phyloP scores from a whole-genome alignment of 805 yeast genomes.

The Starmerella apicola region DNA sequence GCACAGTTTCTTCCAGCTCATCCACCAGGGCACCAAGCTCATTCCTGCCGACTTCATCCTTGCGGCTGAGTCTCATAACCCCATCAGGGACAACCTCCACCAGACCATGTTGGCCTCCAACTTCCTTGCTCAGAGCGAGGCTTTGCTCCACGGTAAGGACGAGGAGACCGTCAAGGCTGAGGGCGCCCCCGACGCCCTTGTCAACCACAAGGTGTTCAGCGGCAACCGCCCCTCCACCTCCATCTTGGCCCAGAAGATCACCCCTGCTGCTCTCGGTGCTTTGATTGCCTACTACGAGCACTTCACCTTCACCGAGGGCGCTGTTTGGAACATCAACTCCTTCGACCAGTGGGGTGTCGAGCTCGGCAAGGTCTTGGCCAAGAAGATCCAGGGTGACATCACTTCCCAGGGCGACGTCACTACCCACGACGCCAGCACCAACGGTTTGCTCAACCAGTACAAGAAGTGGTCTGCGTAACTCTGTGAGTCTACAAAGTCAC shows the following conservation, averaged over 20 bases:
- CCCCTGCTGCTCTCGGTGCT: constrained; percentile 93
- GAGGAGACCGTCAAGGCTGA: constrained; percentile 66
- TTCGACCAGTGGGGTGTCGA: constrained; percentile 99
- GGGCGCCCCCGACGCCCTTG: constrained; percentile 73
- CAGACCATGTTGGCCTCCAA: constrained; percentile 98
- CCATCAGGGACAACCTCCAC: constrained; percentile 84
- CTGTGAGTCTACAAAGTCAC: too few species aligned
- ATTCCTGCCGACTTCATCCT: constrained; percentile 94
- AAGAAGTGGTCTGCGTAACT: constrained; percentile 58
- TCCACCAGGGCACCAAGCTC: constrained; percentile 96
- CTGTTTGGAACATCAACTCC: constrained; percentile 98
- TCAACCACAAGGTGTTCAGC: constrained; percentile 91
- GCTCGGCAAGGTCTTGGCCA: constrained; percentile 94
- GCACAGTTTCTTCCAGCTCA: constrained; percentile 98
- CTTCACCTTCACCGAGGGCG: constrained; percentile 95
- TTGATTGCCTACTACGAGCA: constrained; percentile 97
- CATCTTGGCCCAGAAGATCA: constrained; percentile 85
- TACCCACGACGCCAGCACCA: constrained; percentile 82
- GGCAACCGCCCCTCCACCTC: constrained; percentile 99
- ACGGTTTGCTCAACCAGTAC: constrained; percentile 88
- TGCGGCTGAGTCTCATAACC: constrained; percentile 97
- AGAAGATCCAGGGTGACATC: constrained; percentile 84
- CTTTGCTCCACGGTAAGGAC: constrained; percentile 91
- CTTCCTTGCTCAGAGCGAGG: constrained; percentile 97
- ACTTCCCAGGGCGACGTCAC: constrained; percentile 44